These are phyloP conservation scores for Phanerochaete carnosa DNA, from an alignment of 768 basidiomycete species.

Conservation along the genomic window DNA sequence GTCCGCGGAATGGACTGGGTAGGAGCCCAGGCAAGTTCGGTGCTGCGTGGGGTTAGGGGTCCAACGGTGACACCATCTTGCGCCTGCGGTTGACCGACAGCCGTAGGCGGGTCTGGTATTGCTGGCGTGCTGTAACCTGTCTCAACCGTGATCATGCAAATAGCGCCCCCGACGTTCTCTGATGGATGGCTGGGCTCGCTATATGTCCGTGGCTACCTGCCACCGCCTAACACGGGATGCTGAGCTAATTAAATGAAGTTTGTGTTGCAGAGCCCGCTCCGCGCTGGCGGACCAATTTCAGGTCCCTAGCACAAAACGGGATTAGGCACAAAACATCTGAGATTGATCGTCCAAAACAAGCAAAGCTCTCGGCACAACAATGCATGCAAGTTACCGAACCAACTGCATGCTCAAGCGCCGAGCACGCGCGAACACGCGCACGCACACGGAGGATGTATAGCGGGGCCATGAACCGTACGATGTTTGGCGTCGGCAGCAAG, in stretches of 20 bases:
- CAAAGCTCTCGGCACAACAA: neutral
- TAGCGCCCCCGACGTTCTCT: neutral
- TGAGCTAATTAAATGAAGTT: neutral
- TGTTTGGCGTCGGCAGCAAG: neutral
- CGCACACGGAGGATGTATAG: slow-evolving; percentile 1
- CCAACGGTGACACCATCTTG: neutral
- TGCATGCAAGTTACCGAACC: neutral
- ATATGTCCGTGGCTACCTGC: neutral
- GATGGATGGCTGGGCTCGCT: neutral
- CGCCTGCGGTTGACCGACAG: neutral
- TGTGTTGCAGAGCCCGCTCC: neutral
- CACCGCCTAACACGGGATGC: neutral
- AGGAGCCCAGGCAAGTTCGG: neutral
- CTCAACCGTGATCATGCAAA: neutral
- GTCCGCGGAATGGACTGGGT: neutral
- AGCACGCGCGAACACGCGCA: neutral
- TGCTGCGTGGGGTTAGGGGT: neutral
- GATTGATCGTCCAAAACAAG: neutral
- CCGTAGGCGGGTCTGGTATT: neutral
- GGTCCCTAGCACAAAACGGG: neutral
- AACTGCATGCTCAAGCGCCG: neutral
- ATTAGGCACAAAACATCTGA: neutral
- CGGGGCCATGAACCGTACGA: neutral
- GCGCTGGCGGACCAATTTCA: neutral
- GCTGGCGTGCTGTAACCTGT: neutral